Conservation (phyloP, 768 basidiomycete species). For the Arthromyces matolae region DNA sequence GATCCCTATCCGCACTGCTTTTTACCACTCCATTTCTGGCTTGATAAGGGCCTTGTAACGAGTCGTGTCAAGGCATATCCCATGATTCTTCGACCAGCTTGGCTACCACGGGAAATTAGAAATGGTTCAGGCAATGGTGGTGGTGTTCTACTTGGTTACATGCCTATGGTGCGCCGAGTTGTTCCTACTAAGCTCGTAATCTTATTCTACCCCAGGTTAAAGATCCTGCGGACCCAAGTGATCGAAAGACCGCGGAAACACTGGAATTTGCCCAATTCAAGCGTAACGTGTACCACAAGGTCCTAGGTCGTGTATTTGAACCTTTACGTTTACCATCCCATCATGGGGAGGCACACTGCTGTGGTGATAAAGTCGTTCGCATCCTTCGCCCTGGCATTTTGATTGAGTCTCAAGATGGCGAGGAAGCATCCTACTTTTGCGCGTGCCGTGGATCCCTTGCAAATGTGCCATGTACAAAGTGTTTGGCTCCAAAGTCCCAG, state of each 20-base stretch:
- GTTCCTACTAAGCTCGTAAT: neutral
- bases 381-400: conserved; percentile 26
- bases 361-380: conserved; percentile 17
- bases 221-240: conserved; percentile 23
- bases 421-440: conserved; percentile 26
- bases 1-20: conserved; percentile 20
- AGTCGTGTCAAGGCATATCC: conserved; percentile 25
- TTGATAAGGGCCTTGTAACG: conserved; percentile 28
- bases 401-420: conserved; percentile 26
- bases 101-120: conserved; percentile 23
- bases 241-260: conserved; percentile 16
- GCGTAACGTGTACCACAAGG: conserved; percentile 26
- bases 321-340: conserved; percentile 18
- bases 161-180: conserved; percentile 20
- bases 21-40: conserved; percentile 28
- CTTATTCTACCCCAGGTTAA: conserved; percentile 13
- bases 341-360: conserved; percentile 20
- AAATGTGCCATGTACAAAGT: conserved; percentile 27
- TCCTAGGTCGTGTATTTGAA: conserved; percentile 20
- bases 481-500: conserved; percentile 20
- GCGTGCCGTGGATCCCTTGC: conserved; percentile 21
- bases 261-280: conserved; percentile 25
- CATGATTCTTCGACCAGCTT: conserved; percentile 22
- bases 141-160: conserved; percentile 26
- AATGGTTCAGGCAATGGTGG: conserved; percentile 33